Percentiles rank a stretch among this genome's conserved stretches.
phyloP scores from a whole-genome alignment of 2,329 filamentous ascomycete species.

The Boeremia lycopersici region DNA sequence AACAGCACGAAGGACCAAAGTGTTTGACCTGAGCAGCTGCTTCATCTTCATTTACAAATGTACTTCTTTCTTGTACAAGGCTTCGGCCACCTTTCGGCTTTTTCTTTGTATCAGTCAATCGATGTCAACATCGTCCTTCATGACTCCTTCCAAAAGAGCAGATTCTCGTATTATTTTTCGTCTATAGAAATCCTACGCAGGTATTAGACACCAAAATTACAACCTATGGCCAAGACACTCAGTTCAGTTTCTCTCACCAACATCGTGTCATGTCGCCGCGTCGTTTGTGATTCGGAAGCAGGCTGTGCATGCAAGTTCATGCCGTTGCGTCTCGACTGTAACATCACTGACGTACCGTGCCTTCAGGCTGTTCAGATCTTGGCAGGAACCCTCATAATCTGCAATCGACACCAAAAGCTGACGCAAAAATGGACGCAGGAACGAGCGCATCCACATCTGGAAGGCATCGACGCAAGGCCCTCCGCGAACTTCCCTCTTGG shows the following conservation, averaged over 20 bases:
- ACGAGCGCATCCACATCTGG: conserved; percentile 1
- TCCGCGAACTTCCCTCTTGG: background rate
- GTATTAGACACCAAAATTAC: conserved; percentile 8
- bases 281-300: background rate
- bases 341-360: background rate
- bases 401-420: conserved; percentile 1
- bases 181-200: conserved; percentile 19
- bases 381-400: conserved; percentile 10
- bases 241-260: background rate
- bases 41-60: background rate
- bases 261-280: background rate
- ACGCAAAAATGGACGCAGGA: conserved; percentile 2
- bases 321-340: background rate
- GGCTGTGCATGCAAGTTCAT: background rate
- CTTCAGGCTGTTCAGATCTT: conserved; percentile 8
- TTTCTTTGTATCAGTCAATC: background rate
- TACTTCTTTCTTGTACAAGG: background rate
- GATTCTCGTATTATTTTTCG: background rate
- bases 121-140: background rate
- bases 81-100: conserved; percentile 6
- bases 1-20: conserved; percentile 11
- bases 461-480: conserved; percentile 2
- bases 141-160: background rate
- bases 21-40: conserved; percentile 9
- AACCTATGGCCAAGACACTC: background rate